Base-by-base conservation (phyloP, 768 basidiomycete species). In the Suillus occidentalis region DNA sequence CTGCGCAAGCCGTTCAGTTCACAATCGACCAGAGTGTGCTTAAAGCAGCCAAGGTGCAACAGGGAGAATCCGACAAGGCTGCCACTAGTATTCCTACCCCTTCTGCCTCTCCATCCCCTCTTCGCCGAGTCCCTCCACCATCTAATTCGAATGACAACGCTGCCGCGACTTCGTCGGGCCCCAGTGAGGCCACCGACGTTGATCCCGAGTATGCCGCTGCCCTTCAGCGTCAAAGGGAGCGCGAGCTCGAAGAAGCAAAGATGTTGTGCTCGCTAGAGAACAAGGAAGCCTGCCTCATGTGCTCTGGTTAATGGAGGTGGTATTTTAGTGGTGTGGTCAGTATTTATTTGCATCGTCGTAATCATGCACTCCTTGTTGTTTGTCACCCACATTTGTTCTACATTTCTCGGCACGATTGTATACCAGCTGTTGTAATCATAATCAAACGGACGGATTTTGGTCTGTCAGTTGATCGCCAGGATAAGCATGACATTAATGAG, bases 1-100 rank as follows among this genome's bases (percentile, higher is more conserved):
- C 96, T 10, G 93, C 94, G 14, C 90, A 94, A 72, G 97, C 97
- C 60, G 96, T 97, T 75, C 95, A 99, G 80, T 98, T 99, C 82
- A 99, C 97, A 12, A 87, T 99, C 65, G 95, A 97, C 75, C 89
- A 92, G 75, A 85, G 80, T 43, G 78, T 92, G 61, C 81, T 97
- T 63, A 90, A 91, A 73, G 79, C 85, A 50, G 87, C 84, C 13
- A 75, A 74, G 56, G 66, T 71, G 47, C 64, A 66, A 45, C 58
- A 59, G 25, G 28, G 58, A 12, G 58, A 59, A 42, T 59, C 58
- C 40, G 76, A 74, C 49, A 56, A 66, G 20, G 65, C 72, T 20
- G 63, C 53, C 8, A 67, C 65, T 25, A 67, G 62, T 8, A 71
- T 73, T 58, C 67, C 72, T 50, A 70, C 66, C 2, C 70, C 77